Evolutionary conservation across 1,284 basidiomycete genomes (phyloP).

Genomic region (Cystobasidiaceae sp.): DNA sequence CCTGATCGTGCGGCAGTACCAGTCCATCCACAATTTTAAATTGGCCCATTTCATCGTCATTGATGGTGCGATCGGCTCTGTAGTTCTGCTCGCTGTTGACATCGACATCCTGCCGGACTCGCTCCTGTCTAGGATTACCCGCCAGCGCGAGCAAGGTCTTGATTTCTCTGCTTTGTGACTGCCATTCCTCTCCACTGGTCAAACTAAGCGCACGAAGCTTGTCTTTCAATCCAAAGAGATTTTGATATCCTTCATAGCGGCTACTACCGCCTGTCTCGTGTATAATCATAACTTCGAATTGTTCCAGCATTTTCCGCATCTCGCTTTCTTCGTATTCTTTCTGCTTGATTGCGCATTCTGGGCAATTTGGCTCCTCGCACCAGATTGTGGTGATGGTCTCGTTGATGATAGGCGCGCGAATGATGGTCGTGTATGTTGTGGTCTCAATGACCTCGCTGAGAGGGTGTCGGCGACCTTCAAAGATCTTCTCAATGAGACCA

Average conservation of each 20-base stretch:
- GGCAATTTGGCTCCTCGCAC: conserved; percentile 27
- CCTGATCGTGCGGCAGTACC: too few relatives aligned
- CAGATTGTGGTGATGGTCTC: conserved; percentile 23
- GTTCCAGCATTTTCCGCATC: background rate
- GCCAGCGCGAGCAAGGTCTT: conserved; percentile 3
- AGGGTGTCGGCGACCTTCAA: conserved; percentile 16
- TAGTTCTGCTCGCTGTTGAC: too few relatives aligned
- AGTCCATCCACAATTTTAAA: too few relatives aligned
- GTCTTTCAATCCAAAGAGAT: conserved; percentile 3
- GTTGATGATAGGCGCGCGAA: conserved; percentile 25
- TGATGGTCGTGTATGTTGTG: conserved; percentile 22
- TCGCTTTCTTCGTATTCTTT: conserved; percentile 19
- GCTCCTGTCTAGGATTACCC: conserved; percentile 21
- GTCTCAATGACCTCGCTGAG: conserved; percentile 24
- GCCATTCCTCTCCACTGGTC: too few relatives aligned
- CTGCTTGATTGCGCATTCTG: conserved; percentile 19
- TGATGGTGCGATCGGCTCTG: too few relatives aligned
- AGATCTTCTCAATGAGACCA: conserved; percentile 27
- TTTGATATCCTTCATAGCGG: background rate
- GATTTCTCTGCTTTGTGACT: too few relatives aligned
- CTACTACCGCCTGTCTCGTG: conserved; percentile 17
- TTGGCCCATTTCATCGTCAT: too few relatives aligned
- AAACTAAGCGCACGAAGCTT: too few relatives aligned
- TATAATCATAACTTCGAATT: conserved; percentile 14
- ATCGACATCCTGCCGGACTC: too few relatives aligned